phyloP scores from a whole-genome alignment of 805 yeast species.

The Metschnikowia similis region DNA sequence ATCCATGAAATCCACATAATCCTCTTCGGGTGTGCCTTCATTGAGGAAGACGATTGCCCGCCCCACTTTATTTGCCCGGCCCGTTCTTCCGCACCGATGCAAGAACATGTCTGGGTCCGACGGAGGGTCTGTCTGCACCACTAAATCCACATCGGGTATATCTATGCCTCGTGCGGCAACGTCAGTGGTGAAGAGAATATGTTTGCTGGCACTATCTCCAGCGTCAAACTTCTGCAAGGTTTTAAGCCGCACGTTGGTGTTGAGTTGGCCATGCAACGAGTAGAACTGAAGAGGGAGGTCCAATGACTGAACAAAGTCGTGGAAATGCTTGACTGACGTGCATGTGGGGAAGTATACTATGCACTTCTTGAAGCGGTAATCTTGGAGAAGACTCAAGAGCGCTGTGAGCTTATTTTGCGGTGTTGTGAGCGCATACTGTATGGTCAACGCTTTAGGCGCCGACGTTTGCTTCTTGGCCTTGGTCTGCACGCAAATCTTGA shows the following conservation, averaged over 20 bases:
- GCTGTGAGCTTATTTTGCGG: slow-evolving; percentile 60
- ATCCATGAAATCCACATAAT: slow-evolving; percentile 72
- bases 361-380: slow-evolving; percentile 64
- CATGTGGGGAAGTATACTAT: slow-evolving; percentile 95
- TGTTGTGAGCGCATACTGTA: slow-evolving; percentile 56
- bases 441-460: slow-evolving; percentile 60
- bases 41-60: slow-evolving; percentile 70
- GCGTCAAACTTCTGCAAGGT: slow-evolving; percentile 62
- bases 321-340: slow-evolving; percentile 73
- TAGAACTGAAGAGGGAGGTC: slow-evolving; percentile 35
- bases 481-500: slow-evolving; percentile 73
- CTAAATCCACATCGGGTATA: slow-evolving; percentile 90
- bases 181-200: slow-evolving; percentile 84
- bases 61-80: slow-evolving; percentile 84
- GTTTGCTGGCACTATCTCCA: slow-evolving; percentile 40
- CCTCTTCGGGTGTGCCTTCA: slow-evolving; percentile 71
- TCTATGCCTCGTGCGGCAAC: slow-evolving; percentile 98
- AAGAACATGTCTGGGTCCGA: slow-evolving; percentile 86
- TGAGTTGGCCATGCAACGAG: slow-evolving; percentile 88
- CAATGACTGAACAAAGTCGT: slow-evolving; percentile 47
- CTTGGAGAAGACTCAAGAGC: slow-evolving; percentile 49
- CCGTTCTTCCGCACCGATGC: slow-evolving; percentile 94
- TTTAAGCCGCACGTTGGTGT: slow-evolving; percentile 72
- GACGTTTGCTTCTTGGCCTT: slow-evolving; percentile 24
- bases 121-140: slow-evolving; percentile 93